phyloP scores from a whole-genome alignment of 2,329 filamentous ascomycete species.

The Lomentospora prolificans region DNA sequence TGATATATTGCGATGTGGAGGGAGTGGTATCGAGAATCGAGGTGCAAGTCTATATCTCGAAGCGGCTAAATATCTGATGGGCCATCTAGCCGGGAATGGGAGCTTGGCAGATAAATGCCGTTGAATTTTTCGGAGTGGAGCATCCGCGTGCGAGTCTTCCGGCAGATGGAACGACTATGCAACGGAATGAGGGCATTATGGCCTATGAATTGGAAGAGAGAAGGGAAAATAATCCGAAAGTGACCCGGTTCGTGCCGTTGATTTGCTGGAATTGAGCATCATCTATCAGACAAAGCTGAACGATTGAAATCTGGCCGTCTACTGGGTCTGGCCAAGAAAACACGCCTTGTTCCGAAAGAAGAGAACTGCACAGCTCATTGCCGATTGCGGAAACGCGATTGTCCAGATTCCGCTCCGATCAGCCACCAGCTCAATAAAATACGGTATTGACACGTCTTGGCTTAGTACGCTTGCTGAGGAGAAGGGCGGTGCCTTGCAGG shows the following conservation, averaged over 20 bases:
- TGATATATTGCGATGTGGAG: conserved; percentile 1
- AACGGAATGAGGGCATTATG: not conserved
- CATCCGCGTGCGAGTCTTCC: not conserved
- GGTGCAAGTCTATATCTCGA: not conserved
- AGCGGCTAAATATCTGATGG: conserved; percentile 8
- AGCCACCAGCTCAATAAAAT: not conserved
- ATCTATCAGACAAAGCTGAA: not conserved
- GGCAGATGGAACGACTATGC: not conserved
- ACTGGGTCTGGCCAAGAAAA: not conserved
- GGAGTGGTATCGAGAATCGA: conserved; percentile 3
- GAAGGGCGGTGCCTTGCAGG: not conserved
- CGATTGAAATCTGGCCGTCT: not conserved
- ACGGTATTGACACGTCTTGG: conserved; percentile 3
- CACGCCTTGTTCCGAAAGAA: not conserved
- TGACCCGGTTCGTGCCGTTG: not conserved
- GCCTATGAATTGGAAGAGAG: not conserved
- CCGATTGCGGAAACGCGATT: not conserved
- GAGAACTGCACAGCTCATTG: not conserved
- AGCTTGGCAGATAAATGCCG: conserved; percentile 7
- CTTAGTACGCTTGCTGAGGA: not conserved
- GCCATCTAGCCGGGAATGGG: conserved; percentile 6
- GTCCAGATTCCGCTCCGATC: not conserved
- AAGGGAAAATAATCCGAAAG: not conserved
- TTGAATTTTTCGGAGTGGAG: conserved; percentile 2
- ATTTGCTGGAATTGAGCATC: not conserved